These are phyloP conservation scores for Nannochloris sp. DNA, from an alignment of 139 green algal genomes.

Conservation along the genomic window DNA sequence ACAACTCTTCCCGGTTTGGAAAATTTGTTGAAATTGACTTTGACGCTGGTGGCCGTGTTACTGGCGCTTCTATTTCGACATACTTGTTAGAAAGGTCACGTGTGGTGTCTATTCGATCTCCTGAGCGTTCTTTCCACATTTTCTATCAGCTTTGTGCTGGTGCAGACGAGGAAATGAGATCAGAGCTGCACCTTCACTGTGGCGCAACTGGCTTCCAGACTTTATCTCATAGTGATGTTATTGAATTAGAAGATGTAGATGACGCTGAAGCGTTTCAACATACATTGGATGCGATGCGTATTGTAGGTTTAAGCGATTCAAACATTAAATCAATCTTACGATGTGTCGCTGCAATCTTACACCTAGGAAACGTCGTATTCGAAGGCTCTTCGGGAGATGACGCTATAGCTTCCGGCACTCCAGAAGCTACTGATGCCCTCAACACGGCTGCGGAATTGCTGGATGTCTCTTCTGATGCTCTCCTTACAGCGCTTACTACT, in stretches of 20 bases:
- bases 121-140: conserved; percentile 93
- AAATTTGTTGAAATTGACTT: conserved; percentile 86
- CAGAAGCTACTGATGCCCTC: conserved; percentile 21
- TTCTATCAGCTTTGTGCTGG: conserved; percentile 89
- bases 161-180: conserved; percentile 11
- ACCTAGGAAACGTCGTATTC: conserved; percentile 85
- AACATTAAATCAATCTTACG: conserved; percentile 59
- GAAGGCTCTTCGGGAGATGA: conserved; percentile 25
- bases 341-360: conserved; percentile 77
- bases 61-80: conserved; percentile 53
- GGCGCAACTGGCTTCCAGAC: conserved; percentile 46
- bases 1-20: conserved; percentile 79
- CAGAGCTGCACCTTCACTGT: conserved; percentile 19
- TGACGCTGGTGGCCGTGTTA: conserved; percentile 40
- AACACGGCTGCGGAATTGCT: conserved; percentile 36
- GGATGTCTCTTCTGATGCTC: conserved; percentile 29
- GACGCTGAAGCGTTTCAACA: conserved; percentile 59
- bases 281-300: conserved; percentile 66
- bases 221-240: conserved; percentile 36
- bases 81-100: conserved; percentile 74
- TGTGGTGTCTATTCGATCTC: conserved; percentile 57
- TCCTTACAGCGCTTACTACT: conserved; percentile 54
- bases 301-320: conserved; percentile 53
- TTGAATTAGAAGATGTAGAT: conserved; percentile 63
- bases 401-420: conserved; percentile 5